phyloP scores from a whole-genome alignment of 805 yeast genomes.

The Wickerhamiella hasegawae region DNA sequence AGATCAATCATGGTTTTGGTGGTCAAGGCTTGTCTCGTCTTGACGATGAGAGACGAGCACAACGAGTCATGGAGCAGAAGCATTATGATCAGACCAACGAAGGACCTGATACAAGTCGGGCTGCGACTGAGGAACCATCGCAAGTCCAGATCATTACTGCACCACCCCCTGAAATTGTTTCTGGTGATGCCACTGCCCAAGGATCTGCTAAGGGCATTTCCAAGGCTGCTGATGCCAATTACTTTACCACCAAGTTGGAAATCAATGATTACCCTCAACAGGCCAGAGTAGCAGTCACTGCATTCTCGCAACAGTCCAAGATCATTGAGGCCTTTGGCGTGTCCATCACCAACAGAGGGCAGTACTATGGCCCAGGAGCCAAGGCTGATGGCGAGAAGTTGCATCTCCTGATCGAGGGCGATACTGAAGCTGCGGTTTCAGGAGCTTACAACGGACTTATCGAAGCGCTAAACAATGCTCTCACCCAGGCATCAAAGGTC shows the following conservation, averaged over 20 bases:
- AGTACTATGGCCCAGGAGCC: slow-evolving; percentile 45
- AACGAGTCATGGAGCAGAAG: background rate
- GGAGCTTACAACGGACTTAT: slow-evolving; percentile 44
- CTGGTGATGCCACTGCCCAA: background rate
- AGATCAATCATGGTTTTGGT: background rate
- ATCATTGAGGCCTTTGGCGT: slow-evolving; percentile 58
- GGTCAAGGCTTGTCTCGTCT: background rate
- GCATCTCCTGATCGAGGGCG: slow-evolving; percentile 62
- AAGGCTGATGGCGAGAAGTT: slow-evolving; percentile 42
- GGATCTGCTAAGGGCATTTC: background rate
- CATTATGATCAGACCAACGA: background rate
- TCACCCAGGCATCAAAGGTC: background rate
- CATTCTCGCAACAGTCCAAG: slow-evolving; percentile 43
- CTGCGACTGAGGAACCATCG: background rate
- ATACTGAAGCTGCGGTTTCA: slow-evolving; percentile 38
- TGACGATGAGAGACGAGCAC: background rate
- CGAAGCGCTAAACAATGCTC: slow-evolving; percentile 35
- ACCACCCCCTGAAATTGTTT: too few species aligned
- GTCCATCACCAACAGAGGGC: slow-evolving; percentile 69
- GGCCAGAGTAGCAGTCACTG: slow-evolving; percentile 26
- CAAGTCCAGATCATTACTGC: background rate
- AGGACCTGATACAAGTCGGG: background rate
- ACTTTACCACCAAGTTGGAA: slow-evolving; percentile 48
- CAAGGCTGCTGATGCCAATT: too few species aligned
- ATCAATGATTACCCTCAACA: slow-evolving; percentile 67